Conservation (phyloP, 2,329 filamentous ascomycete genomes). For the Talaromyces sp. region DNA sequence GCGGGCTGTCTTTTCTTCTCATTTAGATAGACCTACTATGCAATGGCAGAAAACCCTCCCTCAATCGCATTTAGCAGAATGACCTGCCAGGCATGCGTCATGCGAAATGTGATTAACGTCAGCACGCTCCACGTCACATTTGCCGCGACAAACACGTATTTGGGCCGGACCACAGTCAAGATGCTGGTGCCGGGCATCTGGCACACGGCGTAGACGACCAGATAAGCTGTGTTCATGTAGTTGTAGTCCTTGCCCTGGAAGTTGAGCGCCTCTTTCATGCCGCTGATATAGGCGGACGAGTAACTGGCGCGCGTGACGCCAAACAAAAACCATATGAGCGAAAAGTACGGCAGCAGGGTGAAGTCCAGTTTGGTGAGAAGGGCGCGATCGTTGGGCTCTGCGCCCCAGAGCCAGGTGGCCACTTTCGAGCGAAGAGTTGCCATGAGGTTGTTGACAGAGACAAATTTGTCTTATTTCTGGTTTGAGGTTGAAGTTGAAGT, state of each 20-base stretch:
- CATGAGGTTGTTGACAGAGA: neutral
- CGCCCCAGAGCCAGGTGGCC: constrained; percentile 10
- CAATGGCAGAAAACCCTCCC: constrained; percentile 39
- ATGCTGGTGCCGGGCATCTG: constrained; percentile 42
- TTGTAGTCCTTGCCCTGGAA: constrained; percentile 38
- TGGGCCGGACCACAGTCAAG: constrained; percentile 30
- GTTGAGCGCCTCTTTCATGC: constrained; percentile 33
- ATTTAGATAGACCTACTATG: constrained; percentile 25
- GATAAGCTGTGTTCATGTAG: constrained; percentile 32
- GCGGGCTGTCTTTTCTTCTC: neutral
- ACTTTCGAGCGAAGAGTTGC: constrained; percentile 1
- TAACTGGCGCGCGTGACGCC: constrained; percentile 42
- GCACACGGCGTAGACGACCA: constrained; percentile 40
- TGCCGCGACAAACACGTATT: constrained; percentile 39
- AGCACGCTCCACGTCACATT: constrained; percentile 41
- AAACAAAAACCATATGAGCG: constrained; percentile 44
- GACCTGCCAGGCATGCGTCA: constrained; percentile 39
- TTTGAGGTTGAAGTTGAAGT: neutral
- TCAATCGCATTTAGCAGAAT: constrained; percentile 42
- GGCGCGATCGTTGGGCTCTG: constrained; percentile 3
- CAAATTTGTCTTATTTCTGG: no score
- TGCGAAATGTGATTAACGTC: constrained; percentile 39
- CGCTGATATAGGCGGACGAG: constrained; percentile 38
- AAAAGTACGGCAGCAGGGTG: constrained; percentile 41
- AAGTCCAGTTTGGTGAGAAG: constrained; percentile 37